Evolutionary conservation across 345 rosid species (phyloP).

Genomic region (Lepidium didymum): DNA sequence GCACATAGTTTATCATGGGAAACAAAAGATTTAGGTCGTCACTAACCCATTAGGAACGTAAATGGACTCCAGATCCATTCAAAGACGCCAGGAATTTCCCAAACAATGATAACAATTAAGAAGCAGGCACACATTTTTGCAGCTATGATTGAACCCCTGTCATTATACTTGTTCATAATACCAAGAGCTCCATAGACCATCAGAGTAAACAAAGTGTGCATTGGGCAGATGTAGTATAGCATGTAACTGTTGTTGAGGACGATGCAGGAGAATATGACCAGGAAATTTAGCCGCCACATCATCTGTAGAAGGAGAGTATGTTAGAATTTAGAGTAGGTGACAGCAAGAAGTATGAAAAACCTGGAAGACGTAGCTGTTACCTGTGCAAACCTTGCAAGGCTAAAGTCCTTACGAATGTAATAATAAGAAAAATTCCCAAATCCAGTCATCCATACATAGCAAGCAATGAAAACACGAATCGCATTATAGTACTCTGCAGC

Average conservation of each 20-base stretch:
- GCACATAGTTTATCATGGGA: constrained; percentile 4
- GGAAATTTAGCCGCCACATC: constrained; percentile 99
- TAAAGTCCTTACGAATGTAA: constrained; percentile 94
- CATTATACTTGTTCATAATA: constrained; percentile 84
- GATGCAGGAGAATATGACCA: constrained; percentile 80
- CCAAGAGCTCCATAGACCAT: constrained; percentile 98
- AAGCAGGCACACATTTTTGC: constrained; percentile 66
- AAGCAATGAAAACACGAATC: constrained; percentile 87
- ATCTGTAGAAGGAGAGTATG: constrained; percentile 49
- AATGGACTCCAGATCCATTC: constrained; percentile 94
- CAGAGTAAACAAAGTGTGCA: constrained; percentile 98
- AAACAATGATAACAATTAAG: constrained; percentile 72
- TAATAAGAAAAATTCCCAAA: constrained; percentile 98
- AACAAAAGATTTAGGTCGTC: constrained; percentile 11
- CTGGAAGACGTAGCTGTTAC: constrained; percentile 31
- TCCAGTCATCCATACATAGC: constrained; percentile 99
- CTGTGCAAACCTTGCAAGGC: constrained; percentile 95
- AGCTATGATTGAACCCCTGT: constrained; percentile 70
- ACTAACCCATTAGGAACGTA: constrained; percentile 76
- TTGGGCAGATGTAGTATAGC: constrained; percentile 96
- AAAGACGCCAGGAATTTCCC: constrained; percentile 96
- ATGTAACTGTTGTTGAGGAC: constrained; percentile 84
- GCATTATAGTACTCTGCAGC: constrained; percentile 93
- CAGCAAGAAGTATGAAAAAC: not conserved
- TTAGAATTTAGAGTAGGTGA: constrained; percentile 21